Evolutionary conservation across 2,329 filamentous ascomycete genomes (phyloP).

Genomic region (Fusarium sp.): DNA sequence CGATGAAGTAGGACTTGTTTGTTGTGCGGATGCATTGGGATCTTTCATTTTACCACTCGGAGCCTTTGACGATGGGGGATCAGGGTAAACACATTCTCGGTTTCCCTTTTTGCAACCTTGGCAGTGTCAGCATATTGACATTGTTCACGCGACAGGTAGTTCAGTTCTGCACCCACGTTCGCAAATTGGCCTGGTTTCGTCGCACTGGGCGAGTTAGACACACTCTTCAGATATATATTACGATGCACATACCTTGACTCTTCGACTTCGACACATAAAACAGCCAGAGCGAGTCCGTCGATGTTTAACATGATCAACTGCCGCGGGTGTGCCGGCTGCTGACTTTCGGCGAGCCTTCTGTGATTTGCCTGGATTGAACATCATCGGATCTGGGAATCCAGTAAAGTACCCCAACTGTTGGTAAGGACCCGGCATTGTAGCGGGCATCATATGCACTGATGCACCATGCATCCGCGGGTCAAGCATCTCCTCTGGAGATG

Average conservation of each 20-base stretch:
- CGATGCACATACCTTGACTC: constrained; percentile 75
- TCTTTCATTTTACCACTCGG: constrained; percentile 53
- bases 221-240: background rate
- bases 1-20: constrained; percentile 64
- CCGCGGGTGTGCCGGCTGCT: constrained; percentile 56
- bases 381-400: constrained; percentile 61
- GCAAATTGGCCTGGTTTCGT: constrained; percentile 87
- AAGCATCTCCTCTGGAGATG: constrained; percentile 55
- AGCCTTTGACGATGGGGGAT: constrained; percentile 64
- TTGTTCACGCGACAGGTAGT: background rate
- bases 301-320: constrained; percentile 81
- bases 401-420: constrained; percentile 62
- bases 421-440: constrained; percentile 57
- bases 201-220: constrained; percentile 71
- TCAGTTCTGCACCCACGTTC: constrained; percentile 67
- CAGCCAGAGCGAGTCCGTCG: constrained; percentile 93
- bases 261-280: constrained; percentile 86
- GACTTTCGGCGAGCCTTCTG: constrained; percentile 65
- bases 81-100: constrained; percentile 90
- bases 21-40: constrained; percentile 50
- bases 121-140: constrained; percentile 19
- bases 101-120: constrained; percentile 90
- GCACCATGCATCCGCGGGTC: constrained; percentile 51
- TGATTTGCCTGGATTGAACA: constrained; percentile 60
- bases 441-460: constrained; percentile 45